Conservation (phyloP, 352 stramenopile species). For the Chrysophaeum taylorii region DNA sequence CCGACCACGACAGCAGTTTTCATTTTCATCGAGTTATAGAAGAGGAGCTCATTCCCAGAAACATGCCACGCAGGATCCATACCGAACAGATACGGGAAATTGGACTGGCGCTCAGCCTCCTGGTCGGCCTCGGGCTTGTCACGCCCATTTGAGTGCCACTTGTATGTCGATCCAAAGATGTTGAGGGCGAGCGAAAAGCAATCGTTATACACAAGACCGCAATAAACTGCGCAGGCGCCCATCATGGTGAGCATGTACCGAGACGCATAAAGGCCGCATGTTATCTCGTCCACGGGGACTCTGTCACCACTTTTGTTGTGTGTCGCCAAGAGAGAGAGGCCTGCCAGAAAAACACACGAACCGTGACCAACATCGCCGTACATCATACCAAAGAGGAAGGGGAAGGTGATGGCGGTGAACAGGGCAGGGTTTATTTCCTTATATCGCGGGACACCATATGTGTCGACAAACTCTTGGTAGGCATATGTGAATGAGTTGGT, state of each 20-base stretch:
- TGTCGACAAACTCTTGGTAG: slow-evolving; percentile 97
- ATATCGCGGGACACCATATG: slow-evolving; percentile 95
- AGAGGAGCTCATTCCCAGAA: slow-evolving; percentile 91
- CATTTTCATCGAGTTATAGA: slow-evolving; percentile 99
- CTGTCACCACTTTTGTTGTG: slow-evolving; percentile 63
- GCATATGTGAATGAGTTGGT: slow-evolving; percentile 97
- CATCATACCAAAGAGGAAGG: slow-evolving; percentile 99
- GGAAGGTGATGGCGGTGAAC: slow-evolving; percentile 97
- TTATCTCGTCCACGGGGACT: slow-evolving; percentile 76
- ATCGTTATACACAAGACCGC: slow-evolving; percentile 98
- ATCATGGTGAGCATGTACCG: slow-evolving; percentile 98
- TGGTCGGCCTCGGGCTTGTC: slow-evolving; percentile 36
- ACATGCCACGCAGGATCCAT: slow-evolving; percentile 97
- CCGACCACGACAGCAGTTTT: slow-evolving; percentile 97
- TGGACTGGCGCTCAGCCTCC: too few relatives aligned
- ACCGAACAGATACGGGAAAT: slow-evolving; percentile 95
- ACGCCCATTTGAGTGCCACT: too few relatives aligned
- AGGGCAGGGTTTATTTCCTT: slow-evolving; percentile 95
- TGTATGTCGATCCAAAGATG: slow-evolving; percentile 87
- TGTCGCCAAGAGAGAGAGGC: slow-evolving; percentile 82
- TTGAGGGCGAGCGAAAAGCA: slow-evolving; percentile 95
- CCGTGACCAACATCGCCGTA: slow-evolving; percentile 98
- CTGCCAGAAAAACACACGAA: slow-evolving; percentile 81
- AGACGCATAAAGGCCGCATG: slow-evolving; percentile 71
- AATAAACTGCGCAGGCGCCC: slow-evolving; percentile 94